These are phyloP conservation scores for Ceratocystis smalleyi DNA, from an alignment of 2,329 filamentous ascomycete species.

Conservation along the genomic window DNA sequence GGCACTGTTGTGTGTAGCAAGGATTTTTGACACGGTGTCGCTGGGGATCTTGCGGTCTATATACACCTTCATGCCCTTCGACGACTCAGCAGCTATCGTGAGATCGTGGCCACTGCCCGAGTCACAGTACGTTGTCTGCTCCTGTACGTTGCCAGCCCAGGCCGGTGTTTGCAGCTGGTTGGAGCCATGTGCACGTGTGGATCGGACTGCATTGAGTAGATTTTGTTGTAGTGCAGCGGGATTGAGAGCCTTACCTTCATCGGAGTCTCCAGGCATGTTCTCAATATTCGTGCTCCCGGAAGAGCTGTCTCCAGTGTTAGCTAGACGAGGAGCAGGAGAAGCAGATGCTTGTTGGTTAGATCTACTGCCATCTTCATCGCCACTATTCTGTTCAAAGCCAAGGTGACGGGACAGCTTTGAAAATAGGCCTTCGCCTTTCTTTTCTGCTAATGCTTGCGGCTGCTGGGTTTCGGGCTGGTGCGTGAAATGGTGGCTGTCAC, in stretches of 20 bases:
- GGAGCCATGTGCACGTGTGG: slow-evolving; percentile 63
- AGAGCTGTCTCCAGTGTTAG: background rate
- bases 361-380: slow-evolving; percentile 27
- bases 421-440: slow-evolving; percentile 45
- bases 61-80: slow-evolving; percentile 60
- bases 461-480: background rate
- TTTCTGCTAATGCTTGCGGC: slow-evolving; percentile 23
- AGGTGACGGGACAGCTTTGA: slow-evolving; percentile 52
- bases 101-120: slow-evolving; percentile 59
- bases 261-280: slow-evolving; percentile 16
- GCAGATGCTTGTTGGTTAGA: background rate
- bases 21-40: slow-evolving; percentile 32
- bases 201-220: slow-evolving; percentile 61
- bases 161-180: slow-evolving; percentile 58
- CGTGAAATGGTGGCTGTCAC: background rate
- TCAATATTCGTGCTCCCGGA: slow-evolving; percentile 8
- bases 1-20: slow-evolving; percentile 41
- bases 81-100: slow-evolving; percentile 50
- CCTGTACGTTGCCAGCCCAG: slow-evolving; percentile 51
- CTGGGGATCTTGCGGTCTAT: slow-evolving; percentile 39
- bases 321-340: background rate
- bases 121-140: slow-evolving; percentile 79
- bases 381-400: slow-evolving; percentile 42
- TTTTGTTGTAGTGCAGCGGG: slow-evolving; percentile 51
- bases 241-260: slow-evolving; percentile 41